Conservation (phyloP, 352 stramenopile species). For the Globisporangium cystogenes region DNA sequence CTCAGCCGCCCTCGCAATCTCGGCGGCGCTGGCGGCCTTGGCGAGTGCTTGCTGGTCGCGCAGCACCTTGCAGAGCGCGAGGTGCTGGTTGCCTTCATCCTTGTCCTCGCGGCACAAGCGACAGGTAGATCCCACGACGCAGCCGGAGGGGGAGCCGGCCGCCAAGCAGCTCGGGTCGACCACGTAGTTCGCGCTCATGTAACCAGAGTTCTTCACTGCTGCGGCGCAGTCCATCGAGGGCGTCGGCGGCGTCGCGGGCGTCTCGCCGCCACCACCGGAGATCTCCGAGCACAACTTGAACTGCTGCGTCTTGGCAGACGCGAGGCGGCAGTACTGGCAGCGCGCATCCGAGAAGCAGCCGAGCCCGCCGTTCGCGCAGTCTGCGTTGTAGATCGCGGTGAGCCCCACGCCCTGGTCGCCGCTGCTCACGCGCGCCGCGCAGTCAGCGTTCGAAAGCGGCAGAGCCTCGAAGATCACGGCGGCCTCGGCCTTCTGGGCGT, state of each 20-base stretch:
- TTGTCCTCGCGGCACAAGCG: constrained; percentile 52
- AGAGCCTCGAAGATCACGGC: background rate
- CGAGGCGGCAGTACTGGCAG: constrained; percentile 25
- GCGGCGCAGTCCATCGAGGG: constrained; percentile 17
- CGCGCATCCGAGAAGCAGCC: constrained; percentile 21
- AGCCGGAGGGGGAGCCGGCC: constrained; percentile 26
- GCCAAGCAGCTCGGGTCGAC: background rate
- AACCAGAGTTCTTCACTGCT: constrained; percentile 20
- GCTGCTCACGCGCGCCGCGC: constrained; percentile 17
- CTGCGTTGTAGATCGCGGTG: constrained; percentile 15
- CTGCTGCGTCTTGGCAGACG: constrained; percentile 16
- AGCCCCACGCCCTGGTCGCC: constrained; percentile 32
- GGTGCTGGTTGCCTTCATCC: constrained; percentile 49
- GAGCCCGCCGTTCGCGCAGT: constrained; percentile 21
- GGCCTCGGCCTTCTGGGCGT: background rate
- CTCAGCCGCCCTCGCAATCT: background rate
- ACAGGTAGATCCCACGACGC: constrained; percentile 34
- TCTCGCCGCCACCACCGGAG: background rate
- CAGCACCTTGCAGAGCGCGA: constrained; percentile 52
- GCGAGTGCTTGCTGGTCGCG: constrained; percentile 8
- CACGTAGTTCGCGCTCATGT: constrained; percentile 36
- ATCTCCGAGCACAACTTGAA: constrained; percentile 18
- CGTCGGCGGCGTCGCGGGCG: constrained; percentile 12
- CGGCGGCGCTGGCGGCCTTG: background rate
- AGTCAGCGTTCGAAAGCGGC: constrained; percentile 13